phyloP scores from a whole-genome alignment of 1,284 basidiomycete genomes.

The Trametes pubescens region DNA sequence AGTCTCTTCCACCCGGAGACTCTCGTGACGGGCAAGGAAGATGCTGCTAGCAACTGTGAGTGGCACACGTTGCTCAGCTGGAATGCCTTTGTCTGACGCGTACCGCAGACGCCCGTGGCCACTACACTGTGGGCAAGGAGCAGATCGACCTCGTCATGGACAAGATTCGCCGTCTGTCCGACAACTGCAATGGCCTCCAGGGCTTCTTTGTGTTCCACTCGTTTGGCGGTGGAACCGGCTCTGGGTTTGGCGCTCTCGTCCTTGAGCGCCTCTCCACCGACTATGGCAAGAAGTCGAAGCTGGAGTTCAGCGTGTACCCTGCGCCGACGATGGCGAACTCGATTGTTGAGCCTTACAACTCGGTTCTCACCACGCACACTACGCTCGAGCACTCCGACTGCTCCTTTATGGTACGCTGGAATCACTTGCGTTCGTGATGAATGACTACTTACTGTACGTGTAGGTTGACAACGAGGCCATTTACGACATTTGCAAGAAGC shows the following conservation, averaged over 20 bases:
- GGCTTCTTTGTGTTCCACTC: slow-evolving; percentile 99
- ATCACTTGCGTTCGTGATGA: too few relatives aligned
- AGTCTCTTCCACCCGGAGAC: slow-evolving; percentile 99
- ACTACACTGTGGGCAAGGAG: slow-evolving; percentile 99
- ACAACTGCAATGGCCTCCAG: slow-evolving; percentile 98
- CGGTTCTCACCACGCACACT: slow-evolving; percentile 97
- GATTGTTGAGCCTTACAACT: slow-evolving; percentile 99
- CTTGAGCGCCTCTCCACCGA: slow-evolving; percentile 97
- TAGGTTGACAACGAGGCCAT: slow-evolving; percentile 92
- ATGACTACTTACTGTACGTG: neutral
- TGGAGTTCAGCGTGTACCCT: slow-evolving; percentile 99
- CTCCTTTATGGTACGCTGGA: slow-evolving; percentile 87
- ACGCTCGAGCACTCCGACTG: slow-evolving; percentile 99
- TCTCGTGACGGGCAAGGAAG: slow-evolving; percentile 98
- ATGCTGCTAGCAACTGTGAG: slow-evolving; percentile 98
- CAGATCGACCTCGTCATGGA: slow-evolving; percentile 94
- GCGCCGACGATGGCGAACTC: slow-evolving; percentile 95
- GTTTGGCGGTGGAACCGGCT: slow-evolving; percentile 99
- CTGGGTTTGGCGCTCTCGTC: slow-evolving; percentile 97
- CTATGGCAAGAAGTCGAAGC: slow-evolving; percentile 99
- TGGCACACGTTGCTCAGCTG: slow-evolving; percentile 2
- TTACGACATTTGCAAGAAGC: slow-evolving; percentile 96
- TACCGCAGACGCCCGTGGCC: slow-evolving; percentile 88
- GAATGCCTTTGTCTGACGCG: slow-evolving; percentile 14
- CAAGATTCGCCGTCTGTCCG: slow-evolving; percentile 94